phyloP scores from a whole-genome alignment of 192 early-diverging fungal species.

The Coemansia pectinata region DNA sequence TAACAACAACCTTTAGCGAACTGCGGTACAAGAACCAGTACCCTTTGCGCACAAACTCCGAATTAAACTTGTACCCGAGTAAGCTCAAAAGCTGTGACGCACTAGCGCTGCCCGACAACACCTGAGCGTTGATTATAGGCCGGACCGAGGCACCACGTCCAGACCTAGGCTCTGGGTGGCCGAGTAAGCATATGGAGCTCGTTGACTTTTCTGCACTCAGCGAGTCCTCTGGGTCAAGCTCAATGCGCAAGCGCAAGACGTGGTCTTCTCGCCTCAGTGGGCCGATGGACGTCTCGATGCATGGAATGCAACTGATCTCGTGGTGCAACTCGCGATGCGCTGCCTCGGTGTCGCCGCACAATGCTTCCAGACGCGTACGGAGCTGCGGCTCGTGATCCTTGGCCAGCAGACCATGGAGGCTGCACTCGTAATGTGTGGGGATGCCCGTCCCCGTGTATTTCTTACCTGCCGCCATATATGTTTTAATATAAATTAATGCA shows the following conservation, averaged over 20 bases:
- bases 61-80: conserved; percentile 72
- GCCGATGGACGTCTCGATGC: conserved; percentile 69
- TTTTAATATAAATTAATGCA: conserved; percentile 1
- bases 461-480: conserved; percentile 39
- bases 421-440: conserved; percentile 59
- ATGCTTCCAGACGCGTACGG: conserved; percentile 64
- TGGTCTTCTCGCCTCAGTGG: conserved; percentile 75
- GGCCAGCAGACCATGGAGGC: conserved; percentile 58
- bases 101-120: conserved; percentile 59
- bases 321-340: conserved; percentile 63
- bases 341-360: conserved; percentile 65
- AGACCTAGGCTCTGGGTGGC: conserved; percentile 72
- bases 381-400: conserved; percentile 56
- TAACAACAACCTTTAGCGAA: conserved; percentile 60
- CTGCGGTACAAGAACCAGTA: conserved; percentile 62
- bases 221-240: conserved; percentile 49
- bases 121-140: conserved; percentile 62
- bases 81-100: conserved; percentile 67
- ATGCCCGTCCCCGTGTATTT: conserved; percentile 30
- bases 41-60: conserved; percentile 67
- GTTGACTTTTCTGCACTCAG: conserved; percentile 47
- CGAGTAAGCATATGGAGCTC: conserved; percentile 64
- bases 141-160: conserved; percentile 62
- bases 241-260: conserved; percentile 61
- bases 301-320: conserved; percentile 67